Base-by-base conservation (phyloP, 228 moss, liverwort and hornwort genomes). In the Sphagnum fallax region DNA sequence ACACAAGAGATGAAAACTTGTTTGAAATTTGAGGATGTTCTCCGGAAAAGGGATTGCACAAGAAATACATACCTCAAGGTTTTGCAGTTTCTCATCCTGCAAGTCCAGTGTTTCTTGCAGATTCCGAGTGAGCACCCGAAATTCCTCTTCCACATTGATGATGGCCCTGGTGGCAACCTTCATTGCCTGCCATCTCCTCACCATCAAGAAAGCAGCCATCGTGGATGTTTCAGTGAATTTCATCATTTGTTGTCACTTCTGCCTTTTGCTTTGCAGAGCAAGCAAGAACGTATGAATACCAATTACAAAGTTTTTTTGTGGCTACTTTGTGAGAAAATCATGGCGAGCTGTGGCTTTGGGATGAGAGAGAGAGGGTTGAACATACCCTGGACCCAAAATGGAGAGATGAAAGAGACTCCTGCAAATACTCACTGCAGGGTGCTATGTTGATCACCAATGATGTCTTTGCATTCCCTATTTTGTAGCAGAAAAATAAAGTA, bases 401-500 rank as follows among this genome's bases (percentile, higher is more conserved):
- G 53, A 94, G 72, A 49, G 94, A 94, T 50, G 94, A 94, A 6
- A 94, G 78, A 8, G 91, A 88, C 71, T 94, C 94, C 75, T 91
- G 91, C 50, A 91, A 55, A 72, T 80, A 91, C 57, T 86, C 91
- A 61, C 88, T 94, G 72, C 89, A 90, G 53, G 88, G 94, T 65
- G 94, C 84, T 60, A 94, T 83, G 69, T 90, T 91, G 78, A 94
- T 94, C 53, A 94, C 86, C 66, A 91, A 80, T 12, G 91, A 94
- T 12, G 92, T 92, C 72, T 94, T 94, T 7, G 91, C 88, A 63
- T 94, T 94, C 67, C 92, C 90, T 93, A 66, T 10, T 16, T 32
- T 32, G 32, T 32, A 32, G 32, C 32, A 32, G 32, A 32, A 32
- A 32, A 32, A 32, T 3, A 32, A 32, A 32, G 2, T 32, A 32